Base-by-base conservation (phyloP, 179 eudicot species). In the Corrigiola litoralis region DNA sequence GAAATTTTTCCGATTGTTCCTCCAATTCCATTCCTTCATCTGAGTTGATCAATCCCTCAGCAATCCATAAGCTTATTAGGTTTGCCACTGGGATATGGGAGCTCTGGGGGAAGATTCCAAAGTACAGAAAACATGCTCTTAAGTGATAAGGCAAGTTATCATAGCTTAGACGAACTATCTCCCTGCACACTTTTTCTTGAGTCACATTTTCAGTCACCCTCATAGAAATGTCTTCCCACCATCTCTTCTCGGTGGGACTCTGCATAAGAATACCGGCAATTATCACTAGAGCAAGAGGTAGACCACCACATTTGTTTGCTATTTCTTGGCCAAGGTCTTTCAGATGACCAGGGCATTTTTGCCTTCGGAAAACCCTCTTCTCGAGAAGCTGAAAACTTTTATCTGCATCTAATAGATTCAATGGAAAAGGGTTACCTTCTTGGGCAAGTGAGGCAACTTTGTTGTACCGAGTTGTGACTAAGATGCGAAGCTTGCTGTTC, bases 51-150 rank as follows among this genome's bases (percentile, higher is more conserved):
- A 76, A 71, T 23, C 81, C 84, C 55, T 80, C 84, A 0, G 76
- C 78, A 23, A 76, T 59, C 84, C 84, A 80, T 69, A 74, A 34
- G 23, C 28, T 27, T 5, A 45, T 58, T n/a, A 80, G 27, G 54
- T 16, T 31, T 16, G 71, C 1, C 0, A 67, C 69, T 0, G 74
- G 57, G 12, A 79, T 66, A 2, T 61, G 50, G 24, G 9, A 61
- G 45, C 70, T 67, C 42, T 73, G 72, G 0, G 69, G 73, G 25
- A 68, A 63, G 16, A 77, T 34, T 4, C 78, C 73, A 13, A 80
- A 67, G 58, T 77, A 80, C 4, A 80, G 54, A 58, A 77, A 77
- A 44, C 84, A 80, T 11, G 71, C 61, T 38, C 61, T 71, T 63
- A 80, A 29, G n/a, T 77, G 38, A 38, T 60, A 16, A 3, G 81